Evolutionary conservation across 2,329 filamentous ascomycete species (phyloP), one percentile per base, ranked within the genome.

Genomic region (Dactylonectria estremocensis): DNA sequence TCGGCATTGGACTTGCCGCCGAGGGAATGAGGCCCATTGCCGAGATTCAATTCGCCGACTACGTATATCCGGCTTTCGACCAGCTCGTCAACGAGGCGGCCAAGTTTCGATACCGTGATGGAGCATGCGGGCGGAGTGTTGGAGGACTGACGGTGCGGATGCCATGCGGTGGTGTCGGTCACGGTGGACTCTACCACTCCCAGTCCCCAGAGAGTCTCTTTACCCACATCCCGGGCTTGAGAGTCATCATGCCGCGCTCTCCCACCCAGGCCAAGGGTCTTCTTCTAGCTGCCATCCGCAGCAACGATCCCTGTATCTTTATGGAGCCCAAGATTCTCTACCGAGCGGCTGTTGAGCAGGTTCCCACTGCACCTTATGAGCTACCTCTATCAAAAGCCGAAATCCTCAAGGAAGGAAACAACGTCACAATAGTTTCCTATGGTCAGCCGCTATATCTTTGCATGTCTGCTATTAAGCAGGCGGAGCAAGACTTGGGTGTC

Each of bases 241-340:
- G 93, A 55, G 94, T 98, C 24, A 90, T 98, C 28, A 91, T 97
- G 80, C 95, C 95, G 1, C 88, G 95, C 52, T 96, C 93, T 0
- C 95, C 95, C 0, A 81, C 92, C 3, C 95, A 98, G 80, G 95
- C 95, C 5, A 98, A 98, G 81, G 95, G 95, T 2, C 85, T 98
- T 3, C 84, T 97, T 57, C 85, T 97, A 3, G 88, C 92, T 3
- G 88, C 92, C 0, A 94, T 97, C 60, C 90, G 89, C 84, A 83
- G 90, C 87, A 93, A 94, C 69, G 95, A 98, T 79, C 95, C 95
- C 0, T 94, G 95, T 69, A 85, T 98, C 60, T 97, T 98, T 81
- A 91, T 98, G 91, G 95, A 98, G 79, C 95, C 95, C 50, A 98
- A 98, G 83, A 93, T 96, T 53, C 85, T 98, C 13, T 98, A 98